Percentiles rank a stretch among this genome's conserved stretches.
Conservation (phyloP, 768 basidiomycete species). For the Zangia roseola region DNA sequence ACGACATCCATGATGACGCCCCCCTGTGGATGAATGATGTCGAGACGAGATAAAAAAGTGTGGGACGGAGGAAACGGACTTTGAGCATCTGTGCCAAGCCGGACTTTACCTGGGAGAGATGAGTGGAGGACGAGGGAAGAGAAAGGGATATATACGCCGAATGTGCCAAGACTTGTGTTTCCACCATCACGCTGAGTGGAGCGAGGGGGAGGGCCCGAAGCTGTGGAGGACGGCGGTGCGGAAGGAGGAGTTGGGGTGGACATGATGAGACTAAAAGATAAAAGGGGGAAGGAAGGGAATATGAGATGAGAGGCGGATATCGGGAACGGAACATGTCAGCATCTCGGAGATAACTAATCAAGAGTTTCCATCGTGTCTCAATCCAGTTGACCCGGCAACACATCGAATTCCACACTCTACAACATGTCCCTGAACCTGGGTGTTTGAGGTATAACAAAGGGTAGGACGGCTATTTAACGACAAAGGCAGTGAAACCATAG, state of each 20-base stretch:
- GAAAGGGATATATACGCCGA: conserved; percentile 48
- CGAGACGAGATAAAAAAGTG: neutral
- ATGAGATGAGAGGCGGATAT: conserved; percentile 1
- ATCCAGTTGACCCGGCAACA: neutral
- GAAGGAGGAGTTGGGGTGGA: conserved; percentile 5
- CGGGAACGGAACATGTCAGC: conserved; percentile 4
- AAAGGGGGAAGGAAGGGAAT: neutral
- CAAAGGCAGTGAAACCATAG: conserved; percentile 10
- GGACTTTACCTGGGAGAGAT: conserved; percentile 70
- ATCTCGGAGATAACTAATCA: too few species aligned
- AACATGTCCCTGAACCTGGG: neutral
- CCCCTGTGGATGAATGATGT: conserved; percentile 56
- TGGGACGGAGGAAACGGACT: conserved; percentile 38
- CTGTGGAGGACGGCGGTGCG: conserved; percentile 2
- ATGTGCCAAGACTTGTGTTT: conserved; percentile 65
- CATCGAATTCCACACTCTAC: neutral
- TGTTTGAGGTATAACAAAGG: neutral
- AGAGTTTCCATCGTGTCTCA: too few species aligned
- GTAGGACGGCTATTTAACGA: conserved; percentile 15
- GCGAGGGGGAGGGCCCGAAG: conserved; percentile 39
- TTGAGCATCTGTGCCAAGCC: conserved; percentile 98
- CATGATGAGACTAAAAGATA: conserved; percentile 7
- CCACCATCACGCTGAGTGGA: conserved; percentile 50
- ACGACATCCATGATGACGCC: conserved; percentile 96
- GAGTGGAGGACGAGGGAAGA: neutral